phyloP scores from a whole-genome alignment of 768 basidiomycete genomes.

The Sarcodon aspratus region DNA sequence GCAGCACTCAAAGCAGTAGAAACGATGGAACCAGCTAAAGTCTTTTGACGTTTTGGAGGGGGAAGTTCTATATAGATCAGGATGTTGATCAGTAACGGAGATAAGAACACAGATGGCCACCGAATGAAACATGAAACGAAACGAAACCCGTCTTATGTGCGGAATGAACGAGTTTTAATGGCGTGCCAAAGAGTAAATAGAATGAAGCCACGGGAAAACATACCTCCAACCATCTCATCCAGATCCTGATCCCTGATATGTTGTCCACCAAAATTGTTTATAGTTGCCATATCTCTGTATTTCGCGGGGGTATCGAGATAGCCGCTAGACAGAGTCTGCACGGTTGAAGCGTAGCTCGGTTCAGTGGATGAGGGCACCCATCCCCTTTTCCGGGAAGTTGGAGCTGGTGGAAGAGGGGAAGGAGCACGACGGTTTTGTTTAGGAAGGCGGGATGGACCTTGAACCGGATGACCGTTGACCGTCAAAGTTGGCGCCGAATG shows the following conservation, averaged over 20 bases:
- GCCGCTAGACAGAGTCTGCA: constrained; percentile 42
- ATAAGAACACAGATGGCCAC: constrained; percentile 1
- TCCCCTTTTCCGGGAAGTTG: constrained; percentile 48
- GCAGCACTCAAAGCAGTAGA: constrained; percentile 79
- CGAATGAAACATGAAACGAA: constrained; percentile 1
- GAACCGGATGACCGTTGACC: constrained; percentile 9
- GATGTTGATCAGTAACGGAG: constrained; percentile 17
- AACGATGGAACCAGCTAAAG: constrained; percentile 73
- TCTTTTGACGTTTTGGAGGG: constrained; percentile 69
- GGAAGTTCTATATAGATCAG: constrained; percentile 52
- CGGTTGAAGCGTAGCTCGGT: constrained; percentile 40
- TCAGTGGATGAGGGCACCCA: constrained; percentile 60
- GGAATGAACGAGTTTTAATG: constrained; percentile 1
- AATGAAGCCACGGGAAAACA: constrained; percentile 7
- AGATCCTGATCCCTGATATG: constrained; percentile 23
- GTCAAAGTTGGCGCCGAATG: constrained; percentile 8
- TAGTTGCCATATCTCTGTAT: constrained; percentile 30
- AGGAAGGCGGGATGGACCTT: constrained; percentile 11
- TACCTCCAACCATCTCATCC: constrained; percentile 36
- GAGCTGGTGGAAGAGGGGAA: constrained; percentile 27
- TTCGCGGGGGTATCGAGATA: constrained; percentile 63
- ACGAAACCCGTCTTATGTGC: not conserved
- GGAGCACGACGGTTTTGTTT: constrained; percentile 13
- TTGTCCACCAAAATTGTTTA: constrained; percentile 4
- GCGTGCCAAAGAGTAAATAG: not conserved